phyloP scores from a whole-genome alignment of 2,329 filamentous ascomycete species.

The Fusarium xyrophilum region DNA sequence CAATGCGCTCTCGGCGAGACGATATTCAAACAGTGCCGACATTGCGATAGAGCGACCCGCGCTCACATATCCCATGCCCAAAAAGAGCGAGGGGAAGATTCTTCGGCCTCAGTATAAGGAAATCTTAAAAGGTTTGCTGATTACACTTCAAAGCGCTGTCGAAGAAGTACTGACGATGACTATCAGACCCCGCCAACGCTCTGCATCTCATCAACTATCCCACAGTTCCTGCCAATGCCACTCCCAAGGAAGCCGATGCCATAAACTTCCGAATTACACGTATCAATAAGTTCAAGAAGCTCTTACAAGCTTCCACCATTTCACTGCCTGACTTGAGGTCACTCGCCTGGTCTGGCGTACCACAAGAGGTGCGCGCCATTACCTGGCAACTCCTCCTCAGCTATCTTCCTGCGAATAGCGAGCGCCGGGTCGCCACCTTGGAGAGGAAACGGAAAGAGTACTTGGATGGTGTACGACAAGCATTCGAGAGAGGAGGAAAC shows the following conservation, averaged over 20 bases:
- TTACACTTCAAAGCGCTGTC: neutral
- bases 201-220: slow-evolving; percentile 93
- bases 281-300: slow-evolving; percentile 98
- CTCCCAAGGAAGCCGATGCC: slow-evolving; percentile 82
- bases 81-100: slow-evolving; percentile 93
- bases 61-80: slow-evolving; percentile 83
- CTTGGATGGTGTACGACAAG: slow-evolving; percentile 83
- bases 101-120: slow-evolving; percentile 97
- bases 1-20: slow-evolving; percentile 54
- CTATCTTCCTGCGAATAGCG: slow-evolving; percentile 95
- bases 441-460: slow-evolving; percentile 98
- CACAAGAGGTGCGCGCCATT: slow-evolving; percentile 95
- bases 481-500: slow-evolving; percentile 69
- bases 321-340: slow-evolving; percentile 82
- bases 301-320: slow-evolving; percentile 91
- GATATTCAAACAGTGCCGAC: slow-evolving; percentile 85
- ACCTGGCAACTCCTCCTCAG: slow-evolving; percentile 97
- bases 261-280: slow-evolving; percentile 87
- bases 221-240: slow-evolving; percentile 73
- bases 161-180: slow-evolving; percentile 22
- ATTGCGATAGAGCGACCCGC: slow-evolving; percentile 89
- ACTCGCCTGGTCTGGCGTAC: slow-evolving; percentile 92
- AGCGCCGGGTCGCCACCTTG: slow-evolving; percentile 85
- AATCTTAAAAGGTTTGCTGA: slow-evolving; percentile 71
- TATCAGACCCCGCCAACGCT: slow-evolving; percentile 81